Evolutionary conservation across 805 yeast species (phyloP), one percentile per base, ranked within the genome.

Genomic region (Vanderwaltozyma verrucispora): DNA sequence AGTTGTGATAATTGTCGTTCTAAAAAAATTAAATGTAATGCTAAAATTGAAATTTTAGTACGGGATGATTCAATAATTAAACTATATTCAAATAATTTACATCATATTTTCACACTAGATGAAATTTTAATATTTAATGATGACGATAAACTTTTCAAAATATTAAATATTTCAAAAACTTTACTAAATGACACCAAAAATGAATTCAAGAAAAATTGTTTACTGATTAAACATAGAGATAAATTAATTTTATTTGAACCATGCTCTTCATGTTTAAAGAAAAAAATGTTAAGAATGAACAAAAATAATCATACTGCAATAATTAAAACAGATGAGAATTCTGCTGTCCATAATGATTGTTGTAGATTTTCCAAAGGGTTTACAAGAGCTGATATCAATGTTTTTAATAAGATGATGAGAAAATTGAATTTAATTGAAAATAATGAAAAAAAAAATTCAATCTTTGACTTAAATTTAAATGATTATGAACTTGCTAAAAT

Each of bases 1-100:
- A 73, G 81, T 26, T 80, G 89, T 56, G 87, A 80, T 53, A 63
- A 72, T 35, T 80, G 89, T 55, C 65, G 87, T 38, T 53, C 72
- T n/a, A 68, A 85, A 41, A 80, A 80, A 54, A 80, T 80, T 41
- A 80, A 80, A 59, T 80, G 89, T 59, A 77, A 80, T 55, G 84
- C 88, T 1, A 77, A 70, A 44, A 74, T 79, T 11, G 58, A 60
- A 23, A 64, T 73, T 21, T 41, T 74, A 10, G 33, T 40, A 18
- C 58, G 55, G 34, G 51, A 50, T 38, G 50, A 60, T 15, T 14
- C 40, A 50, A 17, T 37, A 13, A 23, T 37, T n/a, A 28, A 37
- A 26, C 18, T 25, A 28, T 31, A 19, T 9, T 17, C 18, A n/a
- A 37, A 47, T 18, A 37, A 43, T 16, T 41, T 56, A 32, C 60